Percentiles rank a stretch among this genome's conserved stretches.
These are phyloP conservation scores for Clarireedia hainanense DNA, from an alignment of 2,329 filamentous ascomycete genomes.

Conservation along the genomic window DNA sequence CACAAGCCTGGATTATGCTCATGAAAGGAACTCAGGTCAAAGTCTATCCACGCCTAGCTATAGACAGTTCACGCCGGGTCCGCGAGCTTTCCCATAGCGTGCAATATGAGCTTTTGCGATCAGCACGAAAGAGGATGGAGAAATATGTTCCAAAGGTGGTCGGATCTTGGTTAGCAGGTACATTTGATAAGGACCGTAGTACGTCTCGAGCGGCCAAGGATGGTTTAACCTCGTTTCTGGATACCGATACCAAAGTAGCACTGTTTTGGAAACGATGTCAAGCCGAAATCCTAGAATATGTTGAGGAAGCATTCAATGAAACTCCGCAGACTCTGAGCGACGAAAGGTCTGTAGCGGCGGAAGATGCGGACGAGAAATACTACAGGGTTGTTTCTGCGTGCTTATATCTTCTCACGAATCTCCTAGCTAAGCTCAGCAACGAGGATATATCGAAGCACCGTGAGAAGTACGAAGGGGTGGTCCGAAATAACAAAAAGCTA, in stretches of 20 bases:
- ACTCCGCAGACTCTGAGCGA: conserved; percentile 79
- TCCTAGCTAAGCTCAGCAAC: conserved; percentile 41
- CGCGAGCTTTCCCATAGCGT: conserved; percentile 77
- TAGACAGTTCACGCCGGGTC: conserved; percentile 81
- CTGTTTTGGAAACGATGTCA: conserved; percentile 79
- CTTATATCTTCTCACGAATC: conserved; percentile 45
- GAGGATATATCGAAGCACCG: conserved; percentile 52
- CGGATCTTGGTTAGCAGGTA: conserved; percentile 84
- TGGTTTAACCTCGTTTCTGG: conserved; percentile 67
- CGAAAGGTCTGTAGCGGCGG: conserved; percentile 71
- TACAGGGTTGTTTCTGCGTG: conserved; percentile 59
- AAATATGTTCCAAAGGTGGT: conserved; percentile 69
- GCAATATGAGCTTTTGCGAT: conserved; percentile 55
- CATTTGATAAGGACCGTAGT: conserved; percentile 75
- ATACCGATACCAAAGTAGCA: conserved; percentile 68
- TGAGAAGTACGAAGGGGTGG: conserved; percentile 55
- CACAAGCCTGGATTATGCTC: background rate
- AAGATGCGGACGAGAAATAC: conserved; percentile 84
- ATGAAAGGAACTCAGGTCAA: conserved; percentile 49
- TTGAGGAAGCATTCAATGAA: conserved; percentile 72
- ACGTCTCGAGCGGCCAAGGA: conserved; percentile 72
- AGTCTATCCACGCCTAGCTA: conserved; percentile 80
- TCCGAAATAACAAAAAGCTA: conserved; percentile 53
- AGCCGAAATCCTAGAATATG: conserved; percentile 71
- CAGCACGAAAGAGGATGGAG: conserved; percentile 74